Percentiles rank a stretch among this genome's conserved stretches.
These are phyloP conservation scores for Talaromyces nanjingensis DNA, from an alignment of 495 filamentous ascomycete species.

Conservation along the genomic window DNA sequence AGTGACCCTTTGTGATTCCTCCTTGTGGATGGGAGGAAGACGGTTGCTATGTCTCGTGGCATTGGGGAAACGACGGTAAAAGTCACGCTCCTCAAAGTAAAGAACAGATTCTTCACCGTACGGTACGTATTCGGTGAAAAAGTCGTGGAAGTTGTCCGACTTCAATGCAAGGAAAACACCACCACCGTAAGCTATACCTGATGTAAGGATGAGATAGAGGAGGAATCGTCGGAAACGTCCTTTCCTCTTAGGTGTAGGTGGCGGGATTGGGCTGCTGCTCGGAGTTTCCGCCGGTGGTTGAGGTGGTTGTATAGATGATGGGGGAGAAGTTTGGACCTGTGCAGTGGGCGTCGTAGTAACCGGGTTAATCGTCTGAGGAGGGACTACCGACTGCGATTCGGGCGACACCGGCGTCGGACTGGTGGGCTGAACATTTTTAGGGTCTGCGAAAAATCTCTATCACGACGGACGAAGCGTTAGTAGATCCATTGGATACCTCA, in stretches of 20 bases:
- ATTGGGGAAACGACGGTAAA: constrained; percentile 82
- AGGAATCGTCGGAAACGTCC: constrained; percentile 73
- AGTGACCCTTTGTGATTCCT: constrained; percentile 65
- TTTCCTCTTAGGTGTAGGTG: constrained; percentile 54
- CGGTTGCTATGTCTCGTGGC: constrained; percentile 47
- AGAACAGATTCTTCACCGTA: constrained; percentile 91
- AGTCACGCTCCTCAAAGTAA: constrained; percentile 96
- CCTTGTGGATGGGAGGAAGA: constrained; percentile 37
- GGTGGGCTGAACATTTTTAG: constrained; percentile 26
- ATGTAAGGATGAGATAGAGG: constrained; percentile 62
- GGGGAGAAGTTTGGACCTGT: constrained; percentile 21
- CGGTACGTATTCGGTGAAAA: constrained; percentile 96
- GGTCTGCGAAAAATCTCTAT: constrained; percentile 41
- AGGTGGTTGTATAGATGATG: constrained; percentile 16
- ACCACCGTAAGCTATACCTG: constrained; percentile 72
- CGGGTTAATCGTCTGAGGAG: constrained; percentile 55
- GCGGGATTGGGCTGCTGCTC: constrained; percentile 27
- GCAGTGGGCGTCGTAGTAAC: constrained; percentile 46
- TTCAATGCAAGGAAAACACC: constrained; percentile 86
- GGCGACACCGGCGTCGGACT: constrained; percentile 36
- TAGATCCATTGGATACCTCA: constrained; percentile 9
- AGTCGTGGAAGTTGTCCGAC: constrained; percentile 97
- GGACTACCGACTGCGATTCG: constrained; percentile 47
- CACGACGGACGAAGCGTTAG: constrained; percentile 14
- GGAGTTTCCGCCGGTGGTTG: constrained; percentile 19